phyloP scores from a whole-genome alignment of 208 protist genomes.

The Trypanosoma lewisi region DNA sequence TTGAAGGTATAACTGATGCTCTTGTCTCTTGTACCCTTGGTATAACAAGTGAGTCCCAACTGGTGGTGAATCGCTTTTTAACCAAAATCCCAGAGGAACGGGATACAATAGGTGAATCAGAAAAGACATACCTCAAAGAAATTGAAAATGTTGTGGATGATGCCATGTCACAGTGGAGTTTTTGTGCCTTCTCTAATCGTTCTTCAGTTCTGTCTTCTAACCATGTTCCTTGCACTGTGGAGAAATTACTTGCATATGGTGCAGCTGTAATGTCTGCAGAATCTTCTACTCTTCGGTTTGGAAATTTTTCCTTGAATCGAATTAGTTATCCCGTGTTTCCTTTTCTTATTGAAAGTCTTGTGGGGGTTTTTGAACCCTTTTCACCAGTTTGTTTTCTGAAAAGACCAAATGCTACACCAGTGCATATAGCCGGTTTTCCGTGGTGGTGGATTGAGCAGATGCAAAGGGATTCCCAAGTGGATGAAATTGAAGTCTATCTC shows the following conservation, averaged over 20 bases:
- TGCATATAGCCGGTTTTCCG: conserved; percentile 44
- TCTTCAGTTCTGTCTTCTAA: conserved; percentile 12
- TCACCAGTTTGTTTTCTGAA: conserved; percentile 36
- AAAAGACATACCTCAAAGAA: conserved; percentile 48
- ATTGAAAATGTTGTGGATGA: conserved; percentile 51
- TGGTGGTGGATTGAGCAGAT: conserved; percentile 75
- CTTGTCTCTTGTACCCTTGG: conserved; percentile 78
- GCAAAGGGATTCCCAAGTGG: conserved; percentile 60
- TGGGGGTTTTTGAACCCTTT: conserved; percentile 44
- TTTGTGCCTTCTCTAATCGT: conserved; percentile 33
- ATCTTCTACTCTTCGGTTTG: conserved; percentile 54
- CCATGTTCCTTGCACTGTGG: conserved; percentile 17
- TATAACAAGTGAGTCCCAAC: conserved; percentile 18
- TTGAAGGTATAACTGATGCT: conserved; percentile 79
- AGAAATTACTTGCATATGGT: conserved; percentile 30
- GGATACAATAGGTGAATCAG: conserved; percentile 66
- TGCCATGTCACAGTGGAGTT: conserved; percentile 49
- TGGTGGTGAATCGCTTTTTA: conserved; percentile 64
- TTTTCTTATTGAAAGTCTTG: conserved; percentile 66
- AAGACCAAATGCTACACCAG: conserved; percentile 14
- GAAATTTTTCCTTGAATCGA: conserved; percentile 60
- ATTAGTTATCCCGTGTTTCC: conserved; percentile 52
- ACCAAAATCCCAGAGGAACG: conserved; percentile 70
- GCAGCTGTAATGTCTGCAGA: conserved; percentile 37
- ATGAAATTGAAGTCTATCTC: conserved; percentile 60